Conservation (phyloP, 495 filamentous ascomycete species). For the Bacidia rubella region DNA sequence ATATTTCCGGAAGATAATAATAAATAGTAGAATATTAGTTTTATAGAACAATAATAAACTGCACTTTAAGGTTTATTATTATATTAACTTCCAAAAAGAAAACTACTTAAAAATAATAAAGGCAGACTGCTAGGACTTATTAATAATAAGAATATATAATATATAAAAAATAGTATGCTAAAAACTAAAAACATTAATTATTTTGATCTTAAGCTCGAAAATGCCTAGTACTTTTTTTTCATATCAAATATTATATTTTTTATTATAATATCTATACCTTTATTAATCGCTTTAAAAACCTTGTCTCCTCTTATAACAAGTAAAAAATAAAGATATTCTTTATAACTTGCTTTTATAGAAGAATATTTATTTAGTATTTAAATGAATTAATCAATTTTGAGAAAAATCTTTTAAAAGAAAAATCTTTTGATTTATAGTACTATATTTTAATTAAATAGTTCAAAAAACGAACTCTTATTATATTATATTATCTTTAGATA, state of each 20-base stretch:
- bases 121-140: too few species aligned
- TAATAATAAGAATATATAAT: background rate
- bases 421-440: background rate
- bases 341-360: background rate
- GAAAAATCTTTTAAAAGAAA: background rate
- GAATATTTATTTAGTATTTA: background rate
- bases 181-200: background rate
- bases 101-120: too few species aligned
- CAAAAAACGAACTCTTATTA: background rate
- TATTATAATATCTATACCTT: background rate
- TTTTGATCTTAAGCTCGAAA: background rate
- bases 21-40: background rate
- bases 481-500: background rate
- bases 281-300: background rate
- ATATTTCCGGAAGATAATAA: too few species aligned
- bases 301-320: background rate
- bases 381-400: background rate
- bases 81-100: background rate
- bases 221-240: background rate
- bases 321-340: background rate
- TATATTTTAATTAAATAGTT: background rate
- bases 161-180: background rate
- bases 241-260: background rate
- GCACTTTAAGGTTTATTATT: background rate
- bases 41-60: background rate